These are phyloP conservation scores for Climacium dendroides DNA, from an alignment of 225 moss, liverwort and hornwort species.

Conservation along the genomic window DNA sequence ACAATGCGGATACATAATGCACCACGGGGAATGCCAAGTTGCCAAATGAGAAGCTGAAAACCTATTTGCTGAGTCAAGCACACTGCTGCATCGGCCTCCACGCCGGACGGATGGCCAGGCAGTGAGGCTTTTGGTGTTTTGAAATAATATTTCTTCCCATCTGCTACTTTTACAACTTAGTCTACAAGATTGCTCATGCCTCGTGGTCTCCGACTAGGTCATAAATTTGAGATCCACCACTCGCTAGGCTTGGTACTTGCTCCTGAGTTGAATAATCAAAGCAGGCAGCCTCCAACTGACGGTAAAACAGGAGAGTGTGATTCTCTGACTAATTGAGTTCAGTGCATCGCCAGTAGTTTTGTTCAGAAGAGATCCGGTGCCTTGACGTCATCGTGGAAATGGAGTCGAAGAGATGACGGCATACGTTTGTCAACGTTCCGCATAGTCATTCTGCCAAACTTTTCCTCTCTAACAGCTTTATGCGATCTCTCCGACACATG, in stretches of 20 bases:
- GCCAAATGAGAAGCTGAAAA: not conserved
- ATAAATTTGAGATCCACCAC: not conserved
- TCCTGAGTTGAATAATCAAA: not conserved
- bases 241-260: not conserved
- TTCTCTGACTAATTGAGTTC: not conserved
- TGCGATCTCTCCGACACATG: not conserved
- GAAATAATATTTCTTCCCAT: not conserved
- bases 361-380: not conserved
- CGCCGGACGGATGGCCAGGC: not conserved
- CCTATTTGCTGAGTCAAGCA: not conserved
- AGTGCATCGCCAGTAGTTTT: not conserved
- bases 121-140: not conserved
- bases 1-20: not conserved
- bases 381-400: not conserved
- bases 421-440: not conserved
- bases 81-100: not conserved
- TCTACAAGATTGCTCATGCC: not conserved
- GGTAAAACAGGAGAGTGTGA: not conserved
- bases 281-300: not conserved
- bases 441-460: not conserved
- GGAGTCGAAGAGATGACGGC: not conserved
- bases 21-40: not conserved
- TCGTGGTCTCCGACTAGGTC: not conserved
- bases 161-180: not conserved
- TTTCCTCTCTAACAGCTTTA: not conserved